A percentile compares a stretch with the other conserved stretches of the same genome.
Conservation (phyloP, 768 basidiomycete genomes). For the Trametes cubensis region DNA sequence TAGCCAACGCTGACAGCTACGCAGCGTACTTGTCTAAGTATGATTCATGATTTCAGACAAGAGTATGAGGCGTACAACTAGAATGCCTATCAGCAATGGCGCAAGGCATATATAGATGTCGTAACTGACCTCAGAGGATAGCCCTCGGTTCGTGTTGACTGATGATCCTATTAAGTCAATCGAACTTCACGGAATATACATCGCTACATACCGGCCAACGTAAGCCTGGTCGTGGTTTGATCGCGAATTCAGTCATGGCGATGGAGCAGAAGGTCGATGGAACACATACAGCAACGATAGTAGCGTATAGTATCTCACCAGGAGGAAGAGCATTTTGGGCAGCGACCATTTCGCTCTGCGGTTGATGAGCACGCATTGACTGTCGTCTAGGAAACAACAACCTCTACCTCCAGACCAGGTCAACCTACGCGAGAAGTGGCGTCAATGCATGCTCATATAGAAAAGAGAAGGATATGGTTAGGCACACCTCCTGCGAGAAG, state of each 20-base stretch:
- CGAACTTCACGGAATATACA: not conserved
- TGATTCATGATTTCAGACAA: too few relatives aligned
- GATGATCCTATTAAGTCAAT: not conserved
- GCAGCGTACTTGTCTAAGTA: too few relatives aligned
- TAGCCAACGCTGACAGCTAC: constrained; percentile 13
- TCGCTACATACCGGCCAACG: not conserved
- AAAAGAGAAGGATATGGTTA: not conserved
- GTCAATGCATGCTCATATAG: not conserved
- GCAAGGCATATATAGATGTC: not conserved
- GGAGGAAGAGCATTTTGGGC: constrained; percentile 10
- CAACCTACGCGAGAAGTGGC: not conserved
- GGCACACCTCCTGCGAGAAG: constrained; percentile 13
- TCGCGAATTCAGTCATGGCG: not conserved
- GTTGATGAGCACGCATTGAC: not conserved
- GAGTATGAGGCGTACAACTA: constrained; percentile 3
- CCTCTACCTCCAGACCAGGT: constrained; percentile 11
- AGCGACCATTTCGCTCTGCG: constrained; percentile 15
- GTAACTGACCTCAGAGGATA: not conserved
- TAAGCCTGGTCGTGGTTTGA: not conserved
- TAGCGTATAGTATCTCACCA: constrained; percentile 16
- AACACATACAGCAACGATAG: constrained; percentile 5
- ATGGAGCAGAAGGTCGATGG: not conserved
- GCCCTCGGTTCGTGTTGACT: constrained; percentile 2
- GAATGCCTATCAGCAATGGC: not conserved
- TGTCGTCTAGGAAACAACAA: not conserved